Percentiles rank a stretch among this genome's conserved stretches.
Conservation (phyloP, 768 basidiomycete species). For the Serendipita indica region DNA sequence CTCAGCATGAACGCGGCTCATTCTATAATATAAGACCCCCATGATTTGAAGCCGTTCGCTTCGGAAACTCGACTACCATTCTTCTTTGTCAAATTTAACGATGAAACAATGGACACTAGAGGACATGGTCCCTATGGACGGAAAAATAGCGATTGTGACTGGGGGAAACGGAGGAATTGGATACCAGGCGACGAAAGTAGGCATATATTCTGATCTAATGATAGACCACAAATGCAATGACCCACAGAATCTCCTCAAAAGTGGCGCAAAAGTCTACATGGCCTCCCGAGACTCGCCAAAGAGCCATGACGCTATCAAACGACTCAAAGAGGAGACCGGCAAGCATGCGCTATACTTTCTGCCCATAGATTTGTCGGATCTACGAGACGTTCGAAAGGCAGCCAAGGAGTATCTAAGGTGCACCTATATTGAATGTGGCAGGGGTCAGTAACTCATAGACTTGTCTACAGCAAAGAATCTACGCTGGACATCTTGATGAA, state of each 20-base stretch:
- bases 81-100: too few species aligned
- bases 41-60: too few species aligned
- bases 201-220: background rate
- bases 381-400: conserved; percentile 11
- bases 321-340: conserved; percentile 12
- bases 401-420: conserved; percentile 11
- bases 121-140: background rate
- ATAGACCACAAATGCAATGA: background rate
- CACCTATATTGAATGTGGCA: background rate
- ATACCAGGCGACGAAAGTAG: background rate
- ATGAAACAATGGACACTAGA: background rate
- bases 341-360: conserved; percentile 7
- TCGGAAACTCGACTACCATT: too few species aligned
- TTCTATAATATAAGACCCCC: too few species aligned
- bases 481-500: conserved; percentile 1
- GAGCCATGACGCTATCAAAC: conserved; percentile 19
- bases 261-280: conserved; percentile 23
- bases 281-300: conserved; percentile 19
- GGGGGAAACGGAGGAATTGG: conserved; percentile 6
- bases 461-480: background rate
- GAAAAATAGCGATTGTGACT: background rate
- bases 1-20: too few species aligned
- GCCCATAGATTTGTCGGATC: conserved; percentile 10
- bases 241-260: conserved; percentile 16
- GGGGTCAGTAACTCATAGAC: background rate